Evolutionary conservation across 2,329 filamentous ascomycete species (phyloP), one percentile per base, ranked within the genome.

Genomic region (Eutypa lata): DNA sequence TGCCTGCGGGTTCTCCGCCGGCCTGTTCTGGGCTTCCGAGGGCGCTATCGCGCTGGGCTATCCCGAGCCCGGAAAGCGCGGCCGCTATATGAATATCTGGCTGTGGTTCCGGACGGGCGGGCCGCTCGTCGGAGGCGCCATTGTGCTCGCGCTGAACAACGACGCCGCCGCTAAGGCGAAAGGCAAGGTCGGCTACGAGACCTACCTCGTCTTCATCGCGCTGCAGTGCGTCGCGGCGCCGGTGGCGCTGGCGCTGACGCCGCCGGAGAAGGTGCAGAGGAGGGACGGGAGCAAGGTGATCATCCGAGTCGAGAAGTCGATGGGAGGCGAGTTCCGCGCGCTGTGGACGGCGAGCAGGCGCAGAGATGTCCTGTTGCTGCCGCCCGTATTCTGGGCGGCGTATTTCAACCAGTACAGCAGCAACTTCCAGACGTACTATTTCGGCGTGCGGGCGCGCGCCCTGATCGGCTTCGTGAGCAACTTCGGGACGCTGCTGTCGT

Each of bases 1-100:
- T 0, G 73, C 87, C 0, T 90, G 87, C 58, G 87, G 88, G 8
- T 76, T 89, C 28, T 86, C 82, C 0, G 87, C 88, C 0, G 88
- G 88, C 0, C 73, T 90, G 0, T 90, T 91, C 67, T 91, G 88
- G 88, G 86, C 84, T 74, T 84, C 86, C 0, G 88, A 91, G 69
- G 86, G 84, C 1, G 87, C 88, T 0, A 86, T 91, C 49, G 87
- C 86, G 0, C 77, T 91, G 6, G 78, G 83, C 0, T 91, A 91
- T 55, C 87, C 87, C 0, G 87, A 90, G 62, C 85, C 86, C 0
- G 82, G 81, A 57, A 88, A 88, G 48, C 77, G 82, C 38, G 87
- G 85, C 0, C 77, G 78, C 3, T 83, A 84, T 16, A 70, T 91
- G 1, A 87, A 86, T 0, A 84, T 87, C 63, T 91, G 88, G 88